phyloP scores from a whole-genome alignment of 305 asterid species.

The Fraxinus latifolia region DNA sequence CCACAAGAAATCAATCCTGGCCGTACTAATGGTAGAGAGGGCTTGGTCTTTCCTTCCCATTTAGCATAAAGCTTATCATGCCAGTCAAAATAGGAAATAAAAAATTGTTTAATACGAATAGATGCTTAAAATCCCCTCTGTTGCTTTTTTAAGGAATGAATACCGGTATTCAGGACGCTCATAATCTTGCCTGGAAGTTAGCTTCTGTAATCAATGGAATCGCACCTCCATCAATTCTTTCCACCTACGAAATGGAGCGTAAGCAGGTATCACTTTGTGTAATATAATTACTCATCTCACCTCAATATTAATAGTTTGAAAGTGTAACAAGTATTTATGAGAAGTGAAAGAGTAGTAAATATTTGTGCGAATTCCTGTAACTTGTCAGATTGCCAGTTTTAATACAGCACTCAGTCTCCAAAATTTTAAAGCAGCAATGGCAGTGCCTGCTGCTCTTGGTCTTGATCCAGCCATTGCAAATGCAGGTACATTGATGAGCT shows the following conservation, averaged over 20 bases:
- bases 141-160: constrained; percentile 68
- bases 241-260: constrained; percentile 82
- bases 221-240: constrained; percentile 53
- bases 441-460: constrained; percentile 94
- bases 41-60: neutral
- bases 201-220: constrained; percentile 68
- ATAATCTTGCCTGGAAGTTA: constrained; percentile 96
- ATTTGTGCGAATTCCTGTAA: constrained; percentile 25
- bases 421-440: constrained; percentile 88
- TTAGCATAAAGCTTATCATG: neutral
- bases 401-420: constrained; percentile 80
- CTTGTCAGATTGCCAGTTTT: constrained; percentile 64
- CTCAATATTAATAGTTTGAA: constrained; percentile 9
- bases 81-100: neutral
- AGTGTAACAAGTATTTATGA: constrained; percentile 12
- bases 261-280: constrained; percentile 49
- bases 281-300: neutral
- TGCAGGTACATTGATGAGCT: constrained; percentile 51
- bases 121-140: constrained; percentile 12
- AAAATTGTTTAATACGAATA: neutral
- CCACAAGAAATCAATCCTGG: neutral
- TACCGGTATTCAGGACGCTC: constrained; percentile 96
- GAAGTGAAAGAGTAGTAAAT: constrained; percentile 10
- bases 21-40: neutral
- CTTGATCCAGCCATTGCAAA: constrained; percentile 83